phyloP scores from a whole-genome alignment of 2,329 filamentous ascomycete genomes.

The Pyrenochaeta sp. region DNA sequence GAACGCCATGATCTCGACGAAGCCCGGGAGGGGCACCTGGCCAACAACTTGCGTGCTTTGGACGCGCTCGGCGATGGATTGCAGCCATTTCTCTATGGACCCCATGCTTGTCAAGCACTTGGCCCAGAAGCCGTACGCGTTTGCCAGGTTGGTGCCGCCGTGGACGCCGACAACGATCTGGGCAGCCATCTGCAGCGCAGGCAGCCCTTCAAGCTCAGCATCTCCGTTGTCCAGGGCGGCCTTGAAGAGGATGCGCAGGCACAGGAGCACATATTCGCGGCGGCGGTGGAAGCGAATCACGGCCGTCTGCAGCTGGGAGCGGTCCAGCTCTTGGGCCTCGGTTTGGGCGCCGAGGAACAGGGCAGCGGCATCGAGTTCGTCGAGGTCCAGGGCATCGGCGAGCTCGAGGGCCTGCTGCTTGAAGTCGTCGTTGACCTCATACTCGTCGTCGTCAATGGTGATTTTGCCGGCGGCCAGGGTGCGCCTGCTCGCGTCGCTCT shows the following conservation, averaged over 20 bases:
- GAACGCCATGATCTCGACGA: slow-evolving; percentile 79
- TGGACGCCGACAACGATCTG: slow-evolving; percentile 62
- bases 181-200: slow-evolving; percentile 35
- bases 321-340: slow-evolving; percentile 72
- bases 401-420: slow-evolving; percentile 81
- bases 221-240: slow-evolving; percentile 61
- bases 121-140: slow-evolving; percentile 70
- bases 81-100: slow-evolving; percentile 78
- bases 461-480: slow-evolving; percentile 75
- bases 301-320: slow-evolving; percentile 76
- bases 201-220: slow-evolving; percentile 29
- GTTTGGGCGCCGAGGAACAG: slow-evolving; percentile 77
- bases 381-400: slow-evolving; percentile 86
- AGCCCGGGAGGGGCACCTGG: slow-evolving; percentile 67
- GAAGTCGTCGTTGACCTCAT: slow-evolving; percentile 84
- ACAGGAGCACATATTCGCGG: slow-evolving; percentile 82
- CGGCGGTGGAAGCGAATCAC: slow-evolving; percentile 89
- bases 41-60: slow-evolving; percentile 79
- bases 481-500: slow-evolving; percentile 78
- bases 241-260: slow-evolving; percentile 79
- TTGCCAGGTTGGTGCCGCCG: slow-evolving; percentile 58
- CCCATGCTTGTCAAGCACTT: slow-evolving; percentile 80
- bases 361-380: slow-evolving; percentile 83
- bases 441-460: slow-evolving; percentile 74
- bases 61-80: slow-evolving; percentile 76